A percentile compares a stretch with the other conserved stretches of the same genome.
Evolutionary conservation across 331 rosid genomes (phyloP).

Genomic region (Cydonia oblonga): DNA sequence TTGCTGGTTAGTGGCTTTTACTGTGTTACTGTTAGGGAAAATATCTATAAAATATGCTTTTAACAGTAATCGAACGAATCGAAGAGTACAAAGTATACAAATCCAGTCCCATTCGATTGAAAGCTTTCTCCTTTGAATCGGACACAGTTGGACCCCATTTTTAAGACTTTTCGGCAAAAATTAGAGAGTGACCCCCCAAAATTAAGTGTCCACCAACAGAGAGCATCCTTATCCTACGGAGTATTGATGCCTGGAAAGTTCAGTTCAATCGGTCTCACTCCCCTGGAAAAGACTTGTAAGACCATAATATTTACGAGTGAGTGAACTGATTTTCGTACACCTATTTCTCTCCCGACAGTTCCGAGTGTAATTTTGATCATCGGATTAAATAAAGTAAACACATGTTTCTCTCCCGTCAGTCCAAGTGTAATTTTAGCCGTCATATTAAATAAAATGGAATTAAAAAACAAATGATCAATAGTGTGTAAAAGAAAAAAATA

Average conservation of each 20-base stretch:
- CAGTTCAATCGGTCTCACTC: not conserved
- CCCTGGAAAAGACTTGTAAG: not conserved
- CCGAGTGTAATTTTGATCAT: too few species aligned
- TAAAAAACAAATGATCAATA: too few species aligned
- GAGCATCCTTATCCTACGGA: not conserved
- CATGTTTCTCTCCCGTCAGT: too few species aligned
- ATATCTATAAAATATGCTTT: not conserved
- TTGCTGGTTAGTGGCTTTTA: not conserved
- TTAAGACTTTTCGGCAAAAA: not conserved
- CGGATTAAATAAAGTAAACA: too few species aligned
- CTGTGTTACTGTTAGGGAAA: not conserved
- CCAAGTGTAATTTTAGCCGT: too few species aligned
- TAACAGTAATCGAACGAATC: not conserved
- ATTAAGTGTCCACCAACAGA: not conserved
- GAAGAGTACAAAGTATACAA: not conserved
- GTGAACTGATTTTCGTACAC: not conserved
- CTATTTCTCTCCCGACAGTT: fast-evolving
- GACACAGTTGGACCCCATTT: not conserved
- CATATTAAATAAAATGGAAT: too few species aligned
- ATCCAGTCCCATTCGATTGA: not conserved
- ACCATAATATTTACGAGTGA: not conserved
- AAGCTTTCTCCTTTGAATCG: not conserved
- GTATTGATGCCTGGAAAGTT: not conserved
- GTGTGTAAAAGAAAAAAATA: too few species aligned
- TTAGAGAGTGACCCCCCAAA: not conserved